Conservation (phyloP, 2,329 filamentous ascomycete species). For the Cercospora sojina region DNA sequence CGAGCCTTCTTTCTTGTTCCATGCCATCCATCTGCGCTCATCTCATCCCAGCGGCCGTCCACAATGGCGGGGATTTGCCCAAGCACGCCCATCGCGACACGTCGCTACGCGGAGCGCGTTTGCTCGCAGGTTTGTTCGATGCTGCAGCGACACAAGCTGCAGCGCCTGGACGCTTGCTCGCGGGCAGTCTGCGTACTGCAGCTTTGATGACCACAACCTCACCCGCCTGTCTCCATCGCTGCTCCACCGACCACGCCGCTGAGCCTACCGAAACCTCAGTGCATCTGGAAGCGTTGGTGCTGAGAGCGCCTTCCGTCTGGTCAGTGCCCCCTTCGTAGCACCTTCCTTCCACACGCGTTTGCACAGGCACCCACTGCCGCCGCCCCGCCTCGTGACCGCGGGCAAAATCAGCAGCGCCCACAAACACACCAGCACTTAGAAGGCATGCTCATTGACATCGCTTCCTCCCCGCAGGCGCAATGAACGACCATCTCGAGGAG, state of each 20-base stretch:
- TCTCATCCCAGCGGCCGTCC: not conserved
- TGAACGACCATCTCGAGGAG: slow-evolving; percentile 36
- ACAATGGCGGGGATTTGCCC: not conserved
- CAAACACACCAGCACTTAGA: not conserved
- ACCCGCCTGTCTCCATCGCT: not conserved
- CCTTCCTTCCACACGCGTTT: not conserved
- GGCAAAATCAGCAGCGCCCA: not conserved
- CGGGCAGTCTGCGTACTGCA: not conserved
- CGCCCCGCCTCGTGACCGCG: not conserved
- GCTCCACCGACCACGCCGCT: not conserved
- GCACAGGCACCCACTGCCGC: not conserved
- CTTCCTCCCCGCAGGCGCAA: slow-evolving; percentile 1
- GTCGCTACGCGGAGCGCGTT: not conserved
- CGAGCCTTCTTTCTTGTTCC: not conserved
- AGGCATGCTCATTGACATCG: not conserved
- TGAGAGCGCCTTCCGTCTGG: not conserved
- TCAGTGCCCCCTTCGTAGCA: not conserved
- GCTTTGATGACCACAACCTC: not conserved
- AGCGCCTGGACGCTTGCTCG: not conserved
- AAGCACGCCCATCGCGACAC: not conserved
- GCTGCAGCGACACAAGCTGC: not conserved
- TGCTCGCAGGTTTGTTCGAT: not conserved
- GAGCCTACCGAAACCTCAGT: not conserved
- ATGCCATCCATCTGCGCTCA: not conserved
- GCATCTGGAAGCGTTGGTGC: not conserved